Base-by-base conservation (phyloP, 2,329 filamentous ascomycete species). In the Xylariales sp. region DNA sequence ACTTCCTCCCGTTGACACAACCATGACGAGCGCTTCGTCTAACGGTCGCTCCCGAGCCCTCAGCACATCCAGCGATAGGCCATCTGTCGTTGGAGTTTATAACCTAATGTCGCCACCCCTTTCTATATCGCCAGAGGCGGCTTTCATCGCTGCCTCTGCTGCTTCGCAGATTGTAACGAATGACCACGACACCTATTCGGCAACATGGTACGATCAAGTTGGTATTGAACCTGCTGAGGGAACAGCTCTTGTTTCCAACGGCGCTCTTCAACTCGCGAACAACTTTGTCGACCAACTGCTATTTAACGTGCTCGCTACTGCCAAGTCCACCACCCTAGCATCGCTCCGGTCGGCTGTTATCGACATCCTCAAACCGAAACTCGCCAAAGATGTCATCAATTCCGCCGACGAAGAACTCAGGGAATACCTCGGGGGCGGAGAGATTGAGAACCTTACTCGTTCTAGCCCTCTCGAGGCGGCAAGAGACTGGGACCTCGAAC, bases 101-200 rank as follows among this genome's bases (percentile, higher is more conserved):
- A 86, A 86, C 75, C 81, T 91, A 57, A 84, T 88, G 79, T 87
- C 89, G 54, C 91, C 92, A 60, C 91, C 93, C 18, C 78, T 87
- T 41, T 83, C 84, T 57, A 86, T 95, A 65, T 90, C 90, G 53
- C 96, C 95, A 9, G 85, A 91, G 72, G 91, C 96, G 36, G 92
- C 90, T 18, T 99, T 97, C 81, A 94, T 99, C 75, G 94, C 95
- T 54, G 85, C 89, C 39, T 91, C 93, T 53, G 93, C 95, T 66
- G 96, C 95, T 59, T 94, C 93, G 18, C 93, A 97, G 78, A 95
- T 97, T 70, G 90, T 98, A 73, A 95, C 93, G 66, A 93, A 94
- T 76, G 91, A 97, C 77, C 91, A 96, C 80, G 92, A 95, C 76
- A 89, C 87, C 72, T 90, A 91, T 76, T 86, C 90, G 66, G 88